Percentiles rank a stretch among this genome's conserved stretches.
Conservation (phyloP, 768 basidiomycete genomes). For the Macrocybe gigantea region DNA sequence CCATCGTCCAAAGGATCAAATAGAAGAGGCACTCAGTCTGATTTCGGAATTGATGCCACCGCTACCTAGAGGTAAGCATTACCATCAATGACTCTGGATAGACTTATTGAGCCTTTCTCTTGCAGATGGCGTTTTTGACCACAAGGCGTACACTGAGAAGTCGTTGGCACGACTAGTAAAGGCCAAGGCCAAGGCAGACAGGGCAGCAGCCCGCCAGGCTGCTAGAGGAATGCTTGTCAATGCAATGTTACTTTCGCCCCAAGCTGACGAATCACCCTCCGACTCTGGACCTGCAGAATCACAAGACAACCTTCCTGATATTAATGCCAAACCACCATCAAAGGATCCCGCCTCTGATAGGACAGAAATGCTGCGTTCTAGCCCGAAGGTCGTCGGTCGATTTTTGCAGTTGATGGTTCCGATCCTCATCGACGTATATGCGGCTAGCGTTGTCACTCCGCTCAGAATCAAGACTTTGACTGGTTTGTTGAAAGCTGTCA, state of each 20-base stretch:
- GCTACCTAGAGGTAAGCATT: slow-evolving; percentile 71
- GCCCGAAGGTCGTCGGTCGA: slow-evolving; percentile 68
- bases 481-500: slow-evolving; percentile 84
- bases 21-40: slow-evolving; percentile 88
- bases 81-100: not conserved
- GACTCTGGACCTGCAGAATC: slow-evolving; percentile 20
- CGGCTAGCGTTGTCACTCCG: slow-evolving; percentile 88
- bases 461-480: slow-evolving; percentile 87
- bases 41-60: slow-evolving; percentile 92
- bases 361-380: slow-evolving; percentile 69
- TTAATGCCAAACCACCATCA: slow-evolving; percentile 22
- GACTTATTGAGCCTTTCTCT: slow-evolving; percentile 6
- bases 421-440: slow-evolving; percentile 96
- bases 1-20: slow-evolving; percentile 94
- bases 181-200: slow-evolving; percentile 78
- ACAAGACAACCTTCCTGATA: slow-evolving; percentile 35
- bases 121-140: slow-evolving; percentile 92
- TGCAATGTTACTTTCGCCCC: slow-evolving; percentile 9
- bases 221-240: slow-evolving; percentile 24
- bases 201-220: slow-evolving; percentile 62
- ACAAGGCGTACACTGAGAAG: slow-evolving; percentile 86
- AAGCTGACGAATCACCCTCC: slow-evolving; percentile 21
- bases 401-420: slow-evolving; percentile 91
- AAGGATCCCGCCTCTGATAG: slow-evolving; percentile 45
- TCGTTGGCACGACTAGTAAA: slow-evolving; percentile 70